A percentile compares a stretch with the other conserved stretches of the same genome.
Evolutionary conservation across 164 flowering plant species (phyloP).

Genomic region (Liquidambar formosana): DNA sequence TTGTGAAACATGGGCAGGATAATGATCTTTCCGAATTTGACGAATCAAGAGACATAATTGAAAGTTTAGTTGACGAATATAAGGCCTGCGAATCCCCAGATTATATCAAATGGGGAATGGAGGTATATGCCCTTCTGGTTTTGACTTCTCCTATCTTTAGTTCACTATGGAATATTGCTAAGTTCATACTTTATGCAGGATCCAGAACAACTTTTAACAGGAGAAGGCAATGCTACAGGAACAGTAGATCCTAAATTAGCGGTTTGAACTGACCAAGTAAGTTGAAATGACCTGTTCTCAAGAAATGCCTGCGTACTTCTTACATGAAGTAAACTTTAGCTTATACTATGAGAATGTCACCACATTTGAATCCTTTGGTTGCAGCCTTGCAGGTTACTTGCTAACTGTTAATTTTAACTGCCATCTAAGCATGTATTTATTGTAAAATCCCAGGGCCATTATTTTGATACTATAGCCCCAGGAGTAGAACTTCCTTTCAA

Average conservation of each 20-base stretch:
- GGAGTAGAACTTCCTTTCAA: no score
- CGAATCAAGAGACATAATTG: slow-evolving; percentile 92
- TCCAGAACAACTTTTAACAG: slow-evolving; percentile 65
- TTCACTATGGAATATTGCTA: neutral
- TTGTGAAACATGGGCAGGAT: slow-evolving; percentile 55
- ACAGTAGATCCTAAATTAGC: slow-evolving; percentile 60
- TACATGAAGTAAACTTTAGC: no score
- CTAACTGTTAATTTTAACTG: no score
- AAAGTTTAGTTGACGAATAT: slow-evolving; percentile 96
- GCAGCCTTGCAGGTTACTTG: no score
- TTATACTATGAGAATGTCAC: no score
- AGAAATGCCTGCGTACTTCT: no score
- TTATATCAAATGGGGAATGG: slow-evolving; percentile 99
- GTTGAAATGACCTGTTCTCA: neutral
- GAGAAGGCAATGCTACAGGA: slow-evolving; percentile 82
- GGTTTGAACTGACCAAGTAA: slow-evolving; percentile 25
- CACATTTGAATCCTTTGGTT: no score
- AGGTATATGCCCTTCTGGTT: slow-evolving; percentile 46
- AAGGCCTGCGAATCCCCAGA: slow-evolving; percentile 99
- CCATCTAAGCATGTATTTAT: no score
- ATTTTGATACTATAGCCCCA: no score
- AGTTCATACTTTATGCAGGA: slow-evolving; percentile 52
- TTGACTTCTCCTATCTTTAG: slow-evolving; percentile 1
- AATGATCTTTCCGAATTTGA: slow-evolving; percentile 99
- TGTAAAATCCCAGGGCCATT: no score